Evolutionary conservation across 2,329 filamentous ascomycete species (phyloP).

Genomic region (Emergomyces pasteurianus): DNA sequence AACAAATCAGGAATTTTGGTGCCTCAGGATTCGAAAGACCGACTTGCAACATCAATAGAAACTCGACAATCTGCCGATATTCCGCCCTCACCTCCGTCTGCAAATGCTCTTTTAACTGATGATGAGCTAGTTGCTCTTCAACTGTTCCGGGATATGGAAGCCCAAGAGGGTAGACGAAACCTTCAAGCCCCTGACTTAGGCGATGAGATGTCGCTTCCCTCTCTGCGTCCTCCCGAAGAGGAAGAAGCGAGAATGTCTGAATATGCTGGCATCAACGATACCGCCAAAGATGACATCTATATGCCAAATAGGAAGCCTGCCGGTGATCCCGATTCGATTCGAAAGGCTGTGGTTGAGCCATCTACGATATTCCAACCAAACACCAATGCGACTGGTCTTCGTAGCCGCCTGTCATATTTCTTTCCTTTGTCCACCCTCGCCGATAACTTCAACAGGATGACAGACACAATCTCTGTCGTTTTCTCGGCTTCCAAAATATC

Average conservation of each 20-base stretch:
- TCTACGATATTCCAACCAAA: conserved; percentile 8
- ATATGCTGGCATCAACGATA: neutral
- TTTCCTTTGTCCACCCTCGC: conserved; percentile 31
- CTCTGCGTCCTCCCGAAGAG: neutral
- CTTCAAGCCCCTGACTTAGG: neutral
- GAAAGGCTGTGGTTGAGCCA: neutral
- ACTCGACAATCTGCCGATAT: neutral
- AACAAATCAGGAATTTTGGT: neutral
- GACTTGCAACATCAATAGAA: neutral
- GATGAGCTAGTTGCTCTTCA: neutral
- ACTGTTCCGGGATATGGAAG: neutral
- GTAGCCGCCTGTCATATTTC: conserved; percentile 33
- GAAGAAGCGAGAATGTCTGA: neutral
- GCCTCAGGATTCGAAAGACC: neutral
- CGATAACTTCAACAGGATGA: conserved; percentile 28
- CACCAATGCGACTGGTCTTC: conserved; percentile 24
- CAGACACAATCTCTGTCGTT: conserved; percentile 34
- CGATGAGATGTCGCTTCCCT: neutral
- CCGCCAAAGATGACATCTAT: neutral
- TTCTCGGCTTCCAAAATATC: conserved; percentile 20
- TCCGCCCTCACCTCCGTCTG: neutral
- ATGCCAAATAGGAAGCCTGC: neutral
- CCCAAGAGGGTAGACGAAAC: neutral
- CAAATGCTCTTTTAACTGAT: neutral
- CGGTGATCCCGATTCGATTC: neutral